A percentile compares a stretch with the other conserved stretches of the same genome.
phyloP scores from a whole-genome alignment of 495 filamentous ascomycete species.

The Podospora fimiseda region DNA sequence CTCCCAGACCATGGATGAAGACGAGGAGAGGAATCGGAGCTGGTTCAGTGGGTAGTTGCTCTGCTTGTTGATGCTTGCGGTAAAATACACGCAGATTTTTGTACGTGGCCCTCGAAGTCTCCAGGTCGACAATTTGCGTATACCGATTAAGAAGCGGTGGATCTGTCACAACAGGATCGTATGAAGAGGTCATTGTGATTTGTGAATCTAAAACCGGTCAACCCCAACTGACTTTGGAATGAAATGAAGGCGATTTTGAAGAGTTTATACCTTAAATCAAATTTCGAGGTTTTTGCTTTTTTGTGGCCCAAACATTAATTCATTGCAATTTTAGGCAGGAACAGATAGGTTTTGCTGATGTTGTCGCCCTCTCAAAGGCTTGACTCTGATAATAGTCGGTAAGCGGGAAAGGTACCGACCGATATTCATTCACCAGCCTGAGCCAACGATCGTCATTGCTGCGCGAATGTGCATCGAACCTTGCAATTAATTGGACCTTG shows the following conservation, averaged over 20 bases:
- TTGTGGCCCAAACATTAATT: no score
- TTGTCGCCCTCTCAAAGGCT: conserved; percentile 12
- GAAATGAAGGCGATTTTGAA: no score
- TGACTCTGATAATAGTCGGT: conserved; percentile 9
- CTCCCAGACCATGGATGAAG: conserved; percentile 87
- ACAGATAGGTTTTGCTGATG: no score
- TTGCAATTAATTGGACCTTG: conserved; percentile 14
- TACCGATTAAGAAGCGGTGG: conserved; percentile 72
- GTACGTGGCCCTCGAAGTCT: conserved; percentile 63
- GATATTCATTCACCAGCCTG: not conserved
- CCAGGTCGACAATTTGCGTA: conserved; percentile 57
- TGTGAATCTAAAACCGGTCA: not conserved
- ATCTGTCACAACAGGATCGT: conserved; percentile 48
- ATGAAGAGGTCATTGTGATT: not conserved
- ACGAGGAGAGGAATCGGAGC: conserved; percentile 76
- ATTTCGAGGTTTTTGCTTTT: no score
- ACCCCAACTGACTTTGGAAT: not conserved
- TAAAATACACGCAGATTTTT: conserved; percentile 76
- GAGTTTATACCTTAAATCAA: no score
- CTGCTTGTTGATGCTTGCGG: conserved; percentile 69
- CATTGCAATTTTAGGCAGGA: no score
- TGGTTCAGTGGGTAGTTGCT: conserved; percentile 66
- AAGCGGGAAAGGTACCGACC: not conserved
- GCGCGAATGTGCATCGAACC: conserved; percentile 13
- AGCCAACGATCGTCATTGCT: conserved; percentile 26